Evolutionary conservation across 345 rosid genomes (phyloP), one percentile per base, ranked within the genome.

Genomic region (Garcia nutans): DNA sequence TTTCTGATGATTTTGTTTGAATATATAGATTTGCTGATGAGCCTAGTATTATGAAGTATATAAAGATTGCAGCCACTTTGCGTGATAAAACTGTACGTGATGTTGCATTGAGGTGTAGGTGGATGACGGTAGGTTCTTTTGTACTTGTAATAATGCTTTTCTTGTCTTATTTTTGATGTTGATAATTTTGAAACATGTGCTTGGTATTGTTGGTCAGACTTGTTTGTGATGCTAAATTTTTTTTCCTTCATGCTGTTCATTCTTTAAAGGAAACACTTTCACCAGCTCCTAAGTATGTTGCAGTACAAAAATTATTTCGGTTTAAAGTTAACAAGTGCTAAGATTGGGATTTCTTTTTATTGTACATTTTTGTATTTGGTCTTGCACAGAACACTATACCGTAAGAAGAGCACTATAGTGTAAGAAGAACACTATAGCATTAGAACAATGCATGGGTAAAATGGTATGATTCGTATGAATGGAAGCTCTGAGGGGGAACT

Each of bases 31-130:
- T 83, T 73, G 87, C 84, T 49, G 93, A 87, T 42, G 94, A 90
- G 80, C 93, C 91, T 59, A 89, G 84, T 79, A 90, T 96, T 59
- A 82, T 92, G 92, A 96, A 79, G 86, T 96, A 92, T 82, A 85
- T 96, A 68, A 93, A 90, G 80, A 88, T 96, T 78, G 98, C 98
- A 2, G 91, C 91, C 33, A 84, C 82, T 68, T 84, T 96, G 78
- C 97, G 79, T 70, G 92, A 93, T 49, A 96, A 96, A 86, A 88
- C 91, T 11, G 96, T 96, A 6, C 90, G 99, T 26, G 99, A 96
- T 86, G 98, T 96, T 84, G 98, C 99, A 65, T 79, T 96, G 88
- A 89, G 97, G 87, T 93, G 99, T 82, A 87, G 97, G 78, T 96
- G 97, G 97, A 84, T 92, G 93, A 88, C 84, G 71, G 99, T 96